Conservation (phyloP, 1,284 basidiomycete species). For the Moesziomyces antarcticus region DNA sequence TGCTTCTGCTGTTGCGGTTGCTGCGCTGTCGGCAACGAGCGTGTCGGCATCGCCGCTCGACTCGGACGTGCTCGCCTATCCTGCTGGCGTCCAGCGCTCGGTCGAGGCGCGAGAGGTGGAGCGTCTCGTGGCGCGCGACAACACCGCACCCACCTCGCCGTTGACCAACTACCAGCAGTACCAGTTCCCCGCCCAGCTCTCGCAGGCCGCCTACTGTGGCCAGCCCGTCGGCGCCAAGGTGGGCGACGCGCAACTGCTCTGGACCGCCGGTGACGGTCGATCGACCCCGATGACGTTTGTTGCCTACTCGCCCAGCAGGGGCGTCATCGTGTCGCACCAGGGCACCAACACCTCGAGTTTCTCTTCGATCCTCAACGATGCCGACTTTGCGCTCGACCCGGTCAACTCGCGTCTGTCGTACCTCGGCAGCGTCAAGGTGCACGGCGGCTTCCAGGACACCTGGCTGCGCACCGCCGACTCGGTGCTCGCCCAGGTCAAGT, state of each 20-base stretch:
- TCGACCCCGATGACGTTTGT: slow-evolving; percentile 44
- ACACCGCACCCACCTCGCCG: slow-evolving; percentile 25
- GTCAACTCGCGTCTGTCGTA: slow-evolving; percentile 42
- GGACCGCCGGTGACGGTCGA: slow-evolving; percentile 50
- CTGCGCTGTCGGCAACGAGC: slow-evolving; percentile 14
- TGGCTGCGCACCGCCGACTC: slow-evolving; percentile 49
- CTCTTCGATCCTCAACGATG: slow-evolving; percentile 48
- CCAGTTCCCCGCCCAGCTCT: slow-evolving; percentile 42
- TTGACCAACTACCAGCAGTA: slow-evolving; percentile 40
- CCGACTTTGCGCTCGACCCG: slow-evolving; percentile 28
- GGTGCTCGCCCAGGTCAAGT: slow-evolving; percentile 44
- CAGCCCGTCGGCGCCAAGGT: slow-evolving; percentile 32
- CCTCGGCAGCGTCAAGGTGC: slow-evolving; percentile 41
- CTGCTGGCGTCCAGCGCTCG: slow-evolving; percentile 21
- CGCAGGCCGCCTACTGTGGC: slow-evolving; percentile 51
- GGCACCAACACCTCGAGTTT: slow-evolving; percentile 55
- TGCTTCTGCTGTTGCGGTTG: slow-evolving; percentile 17
- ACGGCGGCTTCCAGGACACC: slow-evolving; percentile 59
- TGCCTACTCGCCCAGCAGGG: slow-evolving; percentile 46
- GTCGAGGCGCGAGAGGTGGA: slow-evolving; percentile 16
- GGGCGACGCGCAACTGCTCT: slow-evolving; percentile 51
- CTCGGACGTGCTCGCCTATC: slow-evolving; percentile 6
- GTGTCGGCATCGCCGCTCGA: slow-evolving; percentile 19
- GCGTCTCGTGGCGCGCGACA: slow-evolving; percentile 19
- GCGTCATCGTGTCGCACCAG: slow-evolving; percentile 55